Evolutionary conservation across 2,329 filamentous ascomycete genomes (phyloP), one percentile per base, ranked within the genome.

Genomic region (Endocalyx cinctus): DNA sequence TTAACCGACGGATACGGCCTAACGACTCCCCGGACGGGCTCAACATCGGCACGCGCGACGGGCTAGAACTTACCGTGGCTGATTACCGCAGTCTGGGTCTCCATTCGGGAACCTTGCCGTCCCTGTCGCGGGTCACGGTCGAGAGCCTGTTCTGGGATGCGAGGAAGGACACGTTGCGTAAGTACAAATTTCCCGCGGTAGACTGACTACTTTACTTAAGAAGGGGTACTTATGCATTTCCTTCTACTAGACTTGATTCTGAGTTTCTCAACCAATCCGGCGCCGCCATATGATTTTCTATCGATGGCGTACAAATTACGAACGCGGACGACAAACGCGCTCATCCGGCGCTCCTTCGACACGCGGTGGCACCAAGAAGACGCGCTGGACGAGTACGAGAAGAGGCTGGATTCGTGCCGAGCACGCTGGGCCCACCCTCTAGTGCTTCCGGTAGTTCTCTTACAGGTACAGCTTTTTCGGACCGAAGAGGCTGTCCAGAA

Each of bases 361-460:
- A 59, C 63, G 2, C 46, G 59, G 10, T 54, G 59, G 37, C 62
- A 69, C 34, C 57, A 55, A 22, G 50, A 64, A 15, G 61, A 67
- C 31, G 61, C 66, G 17, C 54, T 68, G 8, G 60, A 67, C 36
- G 64, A 69, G 39, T 69, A 69, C 38, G 66, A 67, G 41, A 53
- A 60, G 22, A 61, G 66, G 3, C 53, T 69, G 14, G 63, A 69
- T 40, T 63, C 63, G 4, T 67, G 64, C 41, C 58, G 57, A 23
- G 50, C 55, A 3, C 63, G 67, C 29, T 69, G 66, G 66, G 59
- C 64, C 4, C 66, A 69, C 35, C 66, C 66, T 2, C 53, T 69
- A 6, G 59, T 69, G 33, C 60, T 61, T 17, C 63, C 66, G 1
- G 63, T 68, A 5, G 62, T 69, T 10, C 48, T 69, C n/a, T 52